Evolutionary conservation across 2,329 filamentous ascomycete species (phyloP), one percentile per base, ranked within the genome.

Genomic region (Cercospora sp.): DNA sequence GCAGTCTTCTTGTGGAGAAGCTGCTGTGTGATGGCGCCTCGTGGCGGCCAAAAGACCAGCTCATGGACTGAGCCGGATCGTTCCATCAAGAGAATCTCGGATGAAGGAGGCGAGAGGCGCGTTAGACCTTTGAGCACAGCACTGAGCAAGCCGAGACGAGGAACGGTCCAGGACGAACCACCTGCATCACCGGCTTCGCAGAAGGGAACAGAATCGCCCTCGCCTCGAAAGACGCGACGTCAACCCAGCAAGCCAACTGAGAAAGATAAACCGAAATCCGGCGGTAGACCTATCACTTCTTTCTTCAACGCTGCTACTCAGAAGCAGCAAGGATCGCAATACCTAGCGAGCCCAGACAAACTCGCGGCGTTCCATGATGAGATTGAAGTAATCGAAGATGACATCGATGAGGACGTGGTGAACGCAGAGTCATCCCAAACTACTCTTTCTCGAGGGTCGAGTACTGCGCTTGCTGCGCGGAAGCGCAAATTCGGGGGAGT

Each of bases 231-330:
- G 72, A 74, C 20, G 70, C 73, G 6, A 55, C 60, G 31, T 74
- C 66, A 53, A 45, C 62, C 20, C 71, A 71, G 23, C 20, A 75
- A 74, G 61, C 26, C 61, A 30, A 76, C 77, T 60, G 73, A 74
- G 18, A 75, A 75, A n/a, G 80, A 81, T 65, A 72, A 78, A 18
- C 76, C 78, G 69, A 75, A 78, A 42, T 69, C 78, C 42, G 77
- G 77, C 69, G 70, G 60, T 28, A 83, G 81, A 71, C 78, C 81
- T 9, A 83, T 84, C 60, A 81, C 80, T 39, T 84, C 82, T 16
- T 85, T 84, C 77, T 84, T 85, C 76, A 82, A 79, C 73, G 77
- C 77, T 61, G 77, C 78, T 7, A 79, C 81, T n/a, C 81, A 80
- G 64, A 70, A 78, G 33, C 80, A 81, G 68, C 75, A 77, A 59